Conservation (phyloP, 2,329 filamentous ascomycete genomes). For the Aspergillus sp. region DNA sequence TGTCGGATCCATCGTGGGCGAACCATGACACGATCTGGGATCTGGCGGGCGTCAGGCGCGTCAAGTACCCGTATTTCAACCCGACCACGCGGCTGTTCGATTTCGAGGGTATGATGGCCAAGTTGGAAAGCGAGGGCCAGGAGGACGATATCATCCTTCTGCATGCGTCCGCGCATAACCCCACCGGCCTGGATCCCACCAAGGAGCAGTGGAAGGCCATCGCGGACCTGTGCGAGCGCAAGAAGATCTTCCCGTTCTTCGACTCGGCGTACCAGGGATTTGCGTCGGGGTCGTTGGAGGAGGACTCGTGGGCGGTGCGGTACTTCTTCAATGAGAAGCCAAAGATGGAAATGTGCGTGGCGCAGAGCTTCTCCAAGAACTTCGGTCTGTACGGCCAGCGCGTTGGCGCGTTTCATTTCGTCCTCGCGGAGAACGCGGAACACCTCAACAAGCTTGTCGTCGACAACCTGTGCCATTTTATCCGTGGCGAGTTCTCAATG, state of each 20-base stretch:
- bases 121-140: slow-evolving; percentile 75
- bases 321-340: slow-evolving; percentile 72
- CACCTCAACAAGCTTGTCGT: slow-evolving; percentile 24
- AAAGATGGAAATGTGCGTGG: slow-evolving; percentile 60
- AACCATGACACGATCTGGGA: slow-evolving; percentile 95
- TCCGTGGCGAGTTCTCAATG: slow-evolving; percentile 35
- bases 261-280: slow-evolving; percentile 97
- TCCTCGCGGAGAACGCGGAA: slow-evolving; percentile 24
- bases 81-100: slow-evolving; percentile 44
- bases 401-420: slow-evolving; percentile 77
- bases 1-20: slow-evolving; percentile 92
- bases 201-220: slow-evolving; percentile 88
- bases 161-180: slow-evolving; percentile 95
- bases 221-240: slow-evolving; percentile 65
- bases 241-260: slow-evolving; percentile 93
- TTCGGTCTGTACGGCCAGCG: slow-evolving; percentile 90
- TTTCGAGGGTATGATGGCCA: slow-evolving; percentile 59
- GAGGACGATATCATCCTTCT: slow-evolving; percentile 78
- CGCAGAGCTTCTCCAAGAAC: slow-evolving; percentile 55
- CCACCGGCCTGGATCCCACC: slow-evolving; percentile 89
- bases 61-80: slow-evolving; percentile 87
- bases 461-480: slow-evolving; percentile 33
- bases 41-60: slow-evolving; percentile 63
- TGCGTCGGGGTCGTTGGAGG: slow-evolving; percentile 75
- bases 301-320: slow-evolving; percentile 79